A percentile compares a stretch with the other conserved stretches of the same genome.
Conservation (phyloP, 495 filamentous ascomycete genomes). For the Venustampulla echinocandica region DNA sequence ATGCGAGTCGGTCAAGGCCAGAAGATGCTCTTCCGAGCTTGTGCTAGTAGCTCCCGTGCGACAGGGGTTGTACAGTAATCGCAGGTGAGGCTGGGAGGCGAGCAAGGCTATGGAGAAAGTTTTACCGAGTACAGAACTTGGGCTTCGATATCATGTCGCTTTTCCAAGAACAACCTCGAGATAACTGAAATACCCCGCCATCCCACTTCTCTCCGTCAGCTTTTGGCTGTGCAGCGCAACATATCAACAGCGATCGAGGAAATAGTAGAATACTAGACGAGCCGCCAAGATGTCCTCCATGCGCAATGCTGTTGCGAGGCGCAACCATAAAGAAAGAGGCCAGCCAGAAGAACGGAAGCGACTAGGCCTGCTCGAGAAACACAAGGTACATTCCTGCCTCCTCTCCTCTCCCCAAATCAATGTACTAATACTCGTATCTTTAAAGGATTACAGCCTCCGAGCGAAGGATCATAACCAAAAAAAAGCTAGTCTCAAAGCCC, state of each 20-base stretch:
- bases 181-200: too few relatives aligned
- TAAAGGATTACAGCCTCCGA: constrained; percentile 82
- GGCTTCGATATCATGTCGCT: too few relatives aligned
- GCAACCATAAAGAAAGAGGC: constrained; percentile 74
- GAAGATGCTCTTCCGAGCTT: not conserved
- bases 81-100: too few relatives aligned
- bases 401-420: constrained; percentile 22
- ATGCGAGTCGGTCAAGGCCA: not conserved
- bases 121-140: not conserved
- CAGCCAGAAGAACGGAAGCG: constrained; percentile 74
- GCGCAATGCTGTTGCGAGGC: constrained; percentile 66
- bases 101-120: not conserved
- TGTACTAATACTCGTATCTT: too few relatives aligned
- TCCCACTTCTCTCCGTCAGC: too few relatives aligned
- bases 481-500: constrained; percentile 64
- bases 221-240: too few relatives aligned
- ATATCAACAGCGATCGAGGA: not conserved
- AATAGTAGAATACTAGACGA: not conserved
- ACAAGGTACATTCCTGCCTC: constrained; percentile 53
- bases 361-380: constrained; percentile 83
- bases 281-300: constrained; percentile 61
- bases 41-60: not conserved
- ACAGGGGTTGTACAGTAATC: too few relatives aligned
- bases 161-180: too few relatives aligned
- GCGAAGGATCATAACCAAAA: constrained; percentile 83